Evolutionary conservation across 495 filamentous ascomycete species (phyloP).

Genomic region (Hypoxylon subgilvum): DNA sequence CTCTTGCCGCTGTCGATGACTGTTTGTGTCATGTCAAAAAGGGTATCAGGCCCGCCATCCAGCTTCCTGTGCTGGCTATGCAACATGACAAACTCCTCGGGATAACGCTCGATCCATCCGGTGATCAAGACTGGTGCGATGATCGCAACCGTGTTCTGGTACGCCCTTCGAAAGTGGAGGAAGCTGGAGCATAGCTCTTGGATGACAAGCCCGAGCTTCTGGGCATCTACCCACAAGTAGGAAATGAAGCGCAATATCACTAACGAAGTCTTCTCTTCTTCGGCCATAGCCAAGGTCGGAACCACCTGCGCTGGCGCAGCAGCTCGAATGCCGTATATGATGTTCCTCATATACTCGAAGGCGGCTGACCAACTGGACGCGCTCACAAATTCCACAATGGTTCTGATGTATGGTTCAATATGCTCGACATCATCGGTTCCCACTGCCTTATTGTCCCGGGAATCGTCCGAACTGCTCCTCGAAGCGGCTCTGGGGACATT

Average conservation of each 20-base stretch:
- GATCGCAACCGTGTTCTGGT: slow-evolving; percentile 66
- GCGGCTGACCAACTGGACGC: slow-evolving; percentile 64
- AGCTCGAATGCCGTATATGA: slow-evolving; percentile 56
- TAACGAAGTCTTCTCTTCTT: slow-evolving; percentile 59
- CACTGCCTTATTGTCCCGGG: slow-evolving; percentile 42
- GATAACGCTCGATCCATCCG: slow-evolving; percentile 67
- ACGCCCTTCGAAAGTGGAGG: slow-evolving; percentile 64
- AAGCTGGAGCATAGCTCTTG: slow-evolving; percentile 69
- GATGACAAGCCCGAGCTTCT: slow-evolving; percentile 63
- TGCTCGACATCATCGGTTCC: slow-evolving; percentile 37
- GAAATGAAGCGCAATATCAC: slow-evolving; percentile 60
- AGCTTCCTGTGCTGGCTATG: slow-evolving; percentile 62
- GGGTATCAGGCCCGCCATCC: slow-evolving; percentile 65
- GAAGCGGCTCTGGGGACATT: slow-evolving; percentile 39
- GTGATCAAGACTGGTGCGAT: slow-evolving; percentile 63
- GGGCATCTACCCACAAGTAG: slow-evolving; percentile 65
- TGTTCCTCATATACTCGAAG: slow-evolving; percentile 59
- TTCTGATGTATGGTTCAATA: slow-evolving; percentile 56
- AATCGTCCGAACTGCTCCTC: slow-evolving; percentile 49
- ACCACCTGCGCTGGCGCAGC: slow-evolving; percentile 45
- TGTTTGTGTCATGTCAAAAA: slow-evolving; percentile 68
- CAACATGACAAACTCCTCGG: slow-evolving; percentile 65
- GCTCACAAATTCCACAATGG: slow-evolving; percentile 64
- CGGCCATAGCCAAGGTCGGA: slow-evolving; percentile 51
- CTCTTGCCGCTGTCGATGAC: slow-evolving; percentile 60